phyloP scores from a whole-genome alignment of 345 rosid genomes.

The Populus alba region DNA sequence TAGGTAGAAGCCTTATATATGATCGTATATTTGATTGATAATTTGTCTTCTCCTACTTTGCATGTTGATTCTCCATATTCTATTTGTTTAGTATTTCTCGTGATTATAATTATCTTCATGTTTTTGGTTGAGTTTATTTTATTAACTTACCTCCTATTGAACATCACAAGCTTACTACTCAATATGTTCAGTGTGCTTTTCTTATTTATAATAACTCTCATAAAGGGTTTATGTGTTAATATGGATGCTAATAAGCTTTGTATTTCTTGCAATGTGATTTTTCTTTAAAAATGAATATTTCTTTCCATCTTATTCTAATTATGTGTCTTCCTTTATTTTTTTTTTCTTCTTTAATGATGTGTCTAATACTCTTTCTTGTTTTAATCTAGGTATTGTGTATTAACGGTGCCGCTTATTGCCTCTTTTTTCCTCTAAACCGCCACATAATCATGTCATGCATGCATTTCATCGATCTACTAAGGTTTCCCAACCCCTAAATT shows the following conservation, averaged over 20 bases:
- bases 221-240: neutral
- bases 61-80: neutral
- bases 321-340: neutral
- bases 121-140: neutral
- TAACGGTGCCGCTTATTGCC: no score
- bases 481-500: no score
- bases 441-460: no score
- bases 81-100: neutral
- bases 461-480: no score
- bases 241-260: neutral
- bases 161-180: no score
- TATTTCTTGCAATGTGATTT: neutral
- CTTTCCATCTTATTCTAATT: neutral
- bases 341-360: neutral
- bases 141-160: no score
- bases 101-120: neutral
- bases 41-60: neutral
- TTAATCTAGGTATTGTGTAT: neutral
- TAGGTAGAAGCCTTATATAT: neutral
- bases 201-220: neutral
- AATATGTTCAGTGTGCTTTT: neutral
- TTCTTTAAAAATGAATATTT: neutral
- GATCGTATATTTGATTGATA: neutral
- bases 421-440: neutral
- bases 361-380: no score